These are phyloP conservation scores for Ogataea saltuana DNA, from an alignment of 805 yeast genomes.

Conservation along the genomic window DNA sequence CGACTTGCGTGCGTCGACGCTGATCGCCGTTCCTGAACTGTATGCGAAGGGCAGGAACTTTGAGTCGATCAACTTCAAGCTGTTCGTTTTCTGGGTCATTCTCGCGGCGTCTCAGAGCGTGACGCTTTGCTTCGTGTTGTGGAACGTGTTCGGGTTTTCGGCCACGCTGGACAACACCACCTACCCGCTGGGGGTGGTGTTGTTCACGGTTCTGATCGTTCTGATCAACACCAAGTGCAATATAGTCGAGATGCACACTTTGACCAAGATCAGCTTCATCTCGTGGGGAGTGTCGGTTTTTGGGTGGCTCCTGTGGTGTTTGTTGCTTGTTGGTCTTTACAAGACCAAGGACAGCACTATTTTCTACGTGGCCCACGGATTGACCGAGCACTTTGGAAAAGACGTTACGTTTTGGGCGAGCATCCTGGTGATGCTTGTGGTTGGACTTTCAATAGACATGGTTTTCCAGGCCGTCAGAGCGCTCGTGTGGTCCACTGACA, in stretches of 20 bases:
- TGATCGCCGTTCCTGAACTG: constrained; percentile 88
- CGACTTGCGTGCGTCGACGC: constrained; percentile 84
- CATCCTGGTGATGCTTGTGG: constrained; percentile 51
- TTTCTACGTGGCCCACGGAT: constrained; percentile 70
- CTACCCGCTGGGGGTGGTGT: constrained; percentile 77
- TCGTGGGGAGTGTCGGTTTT: constrained; percentile 70
- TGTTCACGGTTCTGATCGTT: constrained; percentile 70
- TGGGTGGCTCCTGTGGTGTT: constrained; percentile 87
- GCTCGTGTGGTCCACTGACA: constrained; percentile 65
- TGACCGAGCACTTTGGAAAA: constrained; percentile 69
- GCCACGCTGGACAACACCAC: constrained; percentile 73
- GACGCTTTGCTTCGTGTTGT: constrained; percentile 64
- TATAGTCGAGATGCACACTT: constrained; percentile 74
- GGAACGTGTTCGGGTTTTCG: constrained; percentile 68
- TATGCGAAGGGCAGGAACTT: constrained; percentile 75
- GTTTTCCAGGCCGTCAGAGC: constrained; percentile 56
- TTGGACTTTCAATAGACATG: constrained; percentile 69
- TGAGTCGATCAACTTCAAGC: constrained; percentile 66
- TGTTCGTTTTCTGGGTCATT: constrained; percentile 77
- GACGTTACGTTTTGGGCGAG: constrained; percentile 91
- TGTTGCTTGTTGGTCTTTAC: constrained; percentile 71
- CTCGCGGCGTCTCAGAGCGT: constrained; percentile 74
- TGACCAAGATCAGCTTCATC: constrained; percentile 66
- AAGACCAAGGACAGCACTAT: constrained; percentile 52
- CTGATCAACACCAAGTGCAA: constrained; percentile 78